Percentiles rank a stretch among this genome's conserved stretches.
These are phyloP conservation scores for Fimicolochytrium jonesii DNA, from an alignment of 192 early-diverging fungal species.

Conservation along the genomic window DNA sequence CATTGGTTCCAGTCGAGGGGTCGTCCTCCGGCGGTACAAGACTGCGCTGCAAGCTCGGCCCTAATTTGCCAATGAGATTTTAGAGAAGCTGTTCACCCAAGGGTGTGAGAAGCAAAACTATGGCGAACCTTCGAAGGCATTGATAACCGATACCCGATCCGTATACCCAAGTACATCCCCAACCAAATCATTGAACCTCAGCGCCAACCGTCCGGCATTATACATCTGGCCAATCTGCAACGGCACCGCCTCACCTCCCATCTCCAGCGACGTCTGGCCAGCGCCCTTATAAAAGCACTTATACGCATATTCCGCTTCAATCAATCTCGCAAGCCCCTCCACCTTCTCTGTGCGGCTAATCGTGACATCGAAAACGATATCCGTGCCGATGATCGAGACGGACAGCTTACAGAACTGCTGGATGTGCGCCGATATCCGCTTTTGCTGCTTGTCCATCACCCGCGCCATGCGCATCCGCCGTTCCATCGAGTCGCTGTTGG, in stretches of 20 bases:
- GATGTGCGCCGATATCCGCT: conserved; percentile 35
- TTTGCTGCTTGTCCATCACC: conserved; percentile 25
- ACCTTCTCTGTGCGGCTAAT: conserved; percentile 53
- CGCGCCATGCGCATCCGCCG: conserved; percentile 19
- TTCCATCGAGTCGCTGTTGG: conserved; percentile 2
- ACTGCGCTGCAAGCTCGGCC: no score
- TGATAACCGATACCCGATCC: conserved; percentile 30
- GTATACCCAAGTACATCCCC: conserved; percentile 36
- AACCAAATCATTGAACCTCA: conserved; percentile 32
- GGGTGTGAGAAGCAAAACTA: no score
- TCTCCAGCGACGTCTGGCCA: no score
- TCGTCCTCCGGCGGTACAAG: no score
- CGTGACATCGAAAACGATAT: conserved; percentile 14
- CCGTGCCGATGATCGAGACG: conserved; percentile 21
- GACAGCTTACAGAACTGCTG: conserved; percentile 43
- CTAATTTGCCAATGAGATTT: no score
- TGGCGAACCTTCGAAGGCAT: conserved; percentile 31
- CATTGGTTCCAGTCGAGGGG: no score
- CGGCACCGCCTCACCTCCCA: no score
- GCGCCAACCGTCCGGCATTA: conserved; percentile 33
- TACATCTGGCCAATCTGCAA: conserved; percentile 39
- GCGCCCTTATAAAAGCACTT: no score
- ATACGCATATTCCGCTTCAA: conserved; percentile 70
- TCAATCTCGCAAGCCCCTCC: conserved; percentile 60
- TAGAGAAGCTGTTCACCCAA: no score